Percentiles rank a stretch among this genome's conserved stretches.
phyloP scores from a whole-genome alignment of 345 rosid species.

The Citrus cavaleriei region DNA sequence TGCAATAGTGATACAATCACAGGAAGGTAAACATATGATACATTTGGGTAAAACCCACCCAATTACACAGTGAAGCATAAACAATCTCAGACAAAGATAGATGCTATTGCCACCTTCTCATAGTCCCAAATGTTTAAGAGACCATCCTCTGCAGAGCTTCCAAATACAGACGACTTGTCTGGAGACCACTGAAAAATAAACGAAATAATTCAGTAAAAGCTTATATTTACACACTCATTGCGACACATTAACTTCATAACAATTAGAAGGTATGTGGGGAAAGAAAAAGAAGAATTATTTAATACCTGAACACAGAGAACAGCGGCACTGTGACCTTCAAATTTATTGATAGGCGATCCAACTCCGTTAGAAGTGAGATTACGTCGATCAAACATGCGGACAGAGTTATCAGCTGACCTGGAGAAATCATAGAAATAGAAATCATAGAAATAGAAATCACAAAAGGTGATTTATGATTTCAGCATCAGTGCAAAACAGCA shows the following conservation, averaged over 20 bases:
- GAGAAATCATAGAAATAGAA: slow-evolving; percentile 7
- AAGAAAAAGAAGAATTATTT: neutral
- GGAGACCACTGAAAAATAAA: slow-evolving; percentile 75
- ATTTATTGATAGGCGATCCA: slow-evolving; percentile 69
- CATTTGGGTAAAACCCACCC: neutral
- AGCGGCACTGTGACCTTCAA: slow-evolving; percentile 91
- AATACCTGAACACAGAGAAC: slow-evolving; percentile 90
- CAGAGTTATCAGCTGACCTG: slow-evolving; percentile 97
- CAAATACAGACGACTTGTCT: slow-evolving; percentile 83
- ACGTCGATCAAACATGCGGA: slow-evolving; percentile 87
- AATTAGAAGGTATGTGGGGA: neutral
- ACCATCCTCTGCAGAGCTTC: slow-evolving; percentile 97
- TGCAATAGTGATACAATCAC: slow-evolving; percentile 14
- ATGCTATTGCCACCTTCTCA: slow-evolving; percentile 54
- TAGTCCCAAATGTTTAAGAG: slow-evolving; percentile 91
- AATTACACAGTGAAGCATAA: neutral
- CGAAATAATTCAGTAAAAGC: slow-evolving; percentile 4
- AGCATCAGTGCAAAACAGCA: slow-evolving; percentile 4
- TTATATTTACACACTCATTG: neutral
- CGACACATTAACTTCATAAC: neutral
- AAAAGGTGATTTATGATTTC: neutral
- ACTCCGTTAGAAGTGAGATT: slow-evolving; percentile 73
- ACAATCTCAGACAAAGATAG: neutral
- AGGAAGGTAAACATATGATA: neutral
- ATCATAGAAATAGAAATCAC: slow-evolving; percentile 10